These are phyloP conservation scores for Aspergillus tanneri DNA, from an alignment of 2,329 filamentous ascomycete species.

Conservation along the genomic window DNA sequence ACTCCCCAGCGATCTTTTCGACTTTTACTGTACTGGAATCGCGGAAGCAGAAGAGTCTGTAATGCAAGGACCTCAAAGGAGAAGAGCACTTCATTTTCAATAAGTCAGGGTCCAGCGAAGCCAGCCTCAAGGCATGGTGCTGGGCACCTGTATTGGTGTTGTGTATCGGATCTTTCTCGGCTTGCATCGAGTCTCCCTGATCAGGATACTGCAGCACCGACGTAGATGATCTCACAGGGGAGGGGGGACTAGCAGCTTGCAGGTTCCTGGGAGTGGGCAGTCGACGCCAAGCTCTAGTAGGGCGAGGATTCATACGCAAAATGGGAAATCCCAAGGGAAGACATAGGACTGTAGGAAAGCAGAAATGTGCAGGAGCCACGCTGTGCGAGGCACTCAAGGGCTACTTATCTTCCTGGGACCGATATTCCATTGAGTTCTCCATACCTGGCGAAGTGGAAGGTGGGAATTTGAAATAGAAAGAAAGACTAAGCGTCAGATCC, in stretches of 20 bases:
- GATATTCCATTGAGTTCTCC: neutral
- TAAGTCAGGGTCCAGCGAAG: conserved; percentile 6
- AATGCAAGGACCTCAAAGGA: conserved; percentile 33
- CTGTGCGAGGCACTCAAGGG: neutral
- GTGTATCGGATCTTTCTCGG: no score
- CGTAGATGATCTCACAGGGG: no score
- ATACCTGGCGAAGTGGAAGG: neutral
- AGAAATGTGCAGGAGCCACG: neutral
- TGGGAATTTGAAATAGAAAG: neutral
- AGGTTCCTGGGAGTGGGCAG: no score
- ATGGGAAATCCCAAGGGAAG: neutral
- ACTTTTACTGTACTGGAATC: conserved; percentile 23
- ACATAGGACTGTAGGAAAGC: neutral
- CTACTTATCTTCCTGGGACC: neutral
- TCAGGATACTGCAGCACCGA: no score
- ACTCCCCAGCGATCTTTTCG: conserved; percentile 23
- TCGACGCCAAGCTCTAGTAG: neutral
- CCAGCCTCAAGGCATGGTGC: neutral
- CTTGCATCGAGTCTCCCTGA: no score
- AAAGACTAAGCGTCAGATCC: neutral
- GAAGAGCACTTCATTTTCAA: conserved; percentile 27
- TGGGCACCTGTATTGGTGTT: no score
- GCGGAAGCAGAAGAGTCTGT: conserved; percentile 26
- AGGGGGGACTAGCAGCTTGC: no score
- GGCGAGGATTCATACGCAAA: conserved; percentile 3